phyloP scores from a whole-genome alignment of 2,329 filamentous ascomycete genomes.

The Aspergillus oerlinghausenensis region DNA sequence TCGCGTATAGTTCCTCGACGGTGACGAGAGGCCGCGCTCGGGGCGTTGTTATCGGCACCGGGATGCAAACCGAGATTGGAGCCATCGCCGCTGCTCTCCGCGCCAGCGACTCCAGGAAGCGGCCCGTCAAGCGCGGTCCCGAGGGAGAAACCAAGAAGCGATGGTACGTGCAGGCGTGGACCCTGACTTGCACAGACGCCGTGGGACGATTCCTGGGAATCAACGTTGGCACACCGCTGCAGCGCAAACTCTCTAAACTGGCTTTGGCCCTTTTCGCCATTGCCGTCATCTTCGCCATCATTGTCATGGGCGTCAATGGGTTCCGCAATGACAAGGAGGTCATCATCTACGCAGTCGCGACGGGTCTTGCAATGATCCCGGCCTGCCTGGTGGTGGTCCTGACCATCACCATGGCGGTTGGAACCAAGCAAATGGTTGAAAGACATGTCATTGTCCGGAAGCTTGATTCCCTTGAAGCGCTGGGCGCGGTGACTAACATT shows the following conservation, averaged over 20 bases:
- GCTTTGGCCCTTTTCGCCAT: slow-evolving; percentile 63
- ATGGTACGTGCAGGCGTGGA: slow-evolving; percentile 50
- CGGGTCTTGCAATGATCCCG: slow-evolving; percentile 58
- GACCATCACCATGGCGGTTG: slow-evolving; percentile 63
- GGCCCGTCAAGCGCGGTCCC: slow-evolving; percentile 49
- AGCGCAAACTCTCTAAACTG: slow-evolving; percentile 63
- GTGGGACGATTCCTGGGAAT: slow-evolving; percentile 63
- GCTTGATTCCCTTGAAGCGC: slow-evolving; percentile 54
- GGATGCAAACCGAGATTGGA: slow-evolving; percentile 61
- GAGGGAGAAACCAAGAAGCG: slow-evolving; percentile 49
- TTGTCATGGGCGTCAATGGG: slow-evolving; percentile 62
- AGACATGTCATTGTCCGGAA: slow-evolving; percentile 56
- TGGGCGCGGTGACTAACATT: slow-evolving; percentile 59
- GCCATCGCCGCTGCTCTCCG: slow-evolving; percentile 62
- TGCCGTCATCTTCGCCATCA: slow-evolving; percentile 64
- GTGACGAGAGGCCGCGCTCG: slow-evolving; percentile 58
- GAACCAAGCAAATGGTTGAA: slow-evolving; percentile 55
- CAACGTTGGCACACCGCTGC: slow-evolving; percentile 64
- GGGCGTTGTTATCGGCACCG: slow-evolving; percentile 58
- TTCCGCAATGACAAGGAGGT: slow-evolving; percentile 55
- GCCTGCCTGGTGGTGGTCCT: slow-evolving; percentile 61
- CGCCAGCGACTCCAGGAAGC: slow-evolving; percentile 50
- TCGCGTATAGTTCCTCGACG: slow-evolving; percentile 59
- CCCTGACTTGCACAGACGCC: slow-evolving; percentile 53
- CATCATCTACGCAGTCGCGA: slow-evolving; percentile 61